phyloP scores from a whole-genome alignment of 2,329 filamentous ascomycete species.

The Fusarium musae region DNA sequence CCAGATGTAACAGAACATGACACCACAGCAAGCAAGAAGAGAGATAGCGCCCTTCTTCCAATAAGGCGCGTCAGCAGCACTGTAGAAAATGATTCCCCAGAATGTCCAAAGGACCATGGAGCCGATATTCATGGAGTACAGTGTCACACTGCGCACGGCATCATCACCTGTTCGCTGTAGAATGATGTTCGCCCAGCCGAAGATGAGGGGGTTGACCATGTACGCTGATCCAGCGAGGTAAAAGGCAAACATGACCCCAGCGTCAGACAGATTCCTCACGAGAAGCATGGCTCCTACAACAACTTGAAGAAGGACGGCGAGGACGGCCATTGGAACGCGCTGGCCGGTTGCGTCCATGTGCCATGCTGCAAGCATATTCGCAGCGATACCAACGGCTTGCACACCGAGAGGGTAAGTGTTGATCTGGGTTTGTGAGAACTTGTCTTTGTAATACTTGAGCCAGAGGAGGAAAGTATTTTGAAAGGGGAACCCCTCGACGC shows the following conservation, averaged over 20 bases:
- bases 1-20: constrained; percentile 38
- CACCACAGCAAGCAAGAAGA: constrained; percentile 27
- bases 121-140: constrained; percentile 55
- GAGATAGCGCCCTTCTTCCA: constrained; percentile 48
- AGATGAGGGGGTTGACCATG: constrained; percentile 43
- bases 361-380: constrained; percentile 37
- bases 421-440: constrained; percentile 38
- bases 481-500: constrained; percentile 34
- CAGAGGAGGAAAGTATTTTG: constrained; percentile 43
- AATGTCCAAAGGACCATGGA: constrained; percentile 55
- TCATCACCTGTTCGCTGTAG: constrained; percentile 49
- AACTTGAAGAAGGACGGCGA: constrained; percentile 30
- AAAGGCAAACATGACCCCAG: constrained; percentile 35
- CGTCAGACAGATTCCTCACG: constrained; percentile 30
- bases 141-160: constrained; percentile 52
- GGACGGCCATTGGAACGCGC: constrained; percentile 27
- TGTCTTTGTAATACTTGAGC: constrained; percentile 36
- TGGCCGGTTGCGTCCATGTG: constrained; percentile 36
- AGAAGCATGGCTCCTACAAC: constrained; percentile 36
- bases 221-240: constrained; percentile 42
- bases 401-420: constrained; percentile 43
- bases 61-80: constrained; percentile 55
- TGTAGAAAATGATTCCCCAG: constrained; percentile 57
- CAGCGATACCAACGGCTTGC: constrained; percentile 42
- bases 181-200: constrained; percentile 44